Evolutionary conservation across 2,329 filamentous ascomycete species (phyloP), one percentile per base, ranked within the genome.

Genomic region (Corinectria fuckeliana): DNA sequence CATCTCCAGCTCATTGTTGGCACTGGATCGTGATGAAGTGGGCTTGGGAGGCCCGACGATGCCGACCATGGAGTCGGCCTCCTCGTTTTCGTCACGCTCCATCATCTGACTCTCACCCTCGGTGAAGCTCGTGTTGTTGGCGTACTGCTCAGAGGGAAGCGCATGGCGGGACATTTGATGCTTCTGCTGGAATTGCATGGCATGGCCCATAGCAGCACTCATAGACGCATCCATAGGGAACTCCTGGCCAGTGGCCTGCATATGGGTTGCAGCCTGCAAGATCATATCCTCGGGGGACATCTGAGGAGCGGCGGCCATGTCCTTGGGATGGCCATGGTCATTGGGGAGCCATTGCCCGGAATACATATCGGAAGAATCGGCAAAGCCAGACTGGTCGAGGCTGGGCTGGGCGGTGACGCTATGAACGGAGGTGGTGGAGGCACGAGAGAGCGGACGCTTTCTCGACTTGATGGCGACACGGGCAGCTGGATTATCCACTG

Each of bases 1-100:
- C 83, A 94, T 88, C 74, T 94, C 91, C 58, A 91, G 82, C 74
- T 93, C 91, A 68, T 93, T 93, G 64, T 91, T 92, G 3, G 90
- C 90, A 63, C 87, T 92, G 14, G 89, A 88, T 48, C 88, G 84
- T 25, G 84, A 82, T 38, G 85, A 83, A 18, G 85, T 81, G 25
- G 85, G 81, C 74, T 86, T 89, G 30, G 82, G 77, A 36, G 82
- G 80, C 23, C 76, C 76, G 14, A 75, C 69, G 7, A 77, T 72
- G 10, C 79, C 80, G 2, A 76, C 74, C 58, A 85, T 71, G 3
- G 84, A 82, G 55, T 88, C 84, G 16, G 75, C 81, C 11, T 88
- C 86, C 10, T 87, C 83, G 42, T 82, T 81, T 25, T 85, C 84
- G 44, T 88, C 85, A 47, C 83, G 81, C 56, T 88, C 86, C 66